phyloP scores from a whole-genome alignment of 108 stramenopile species.

The Skeletonema menzelii region DNA sequence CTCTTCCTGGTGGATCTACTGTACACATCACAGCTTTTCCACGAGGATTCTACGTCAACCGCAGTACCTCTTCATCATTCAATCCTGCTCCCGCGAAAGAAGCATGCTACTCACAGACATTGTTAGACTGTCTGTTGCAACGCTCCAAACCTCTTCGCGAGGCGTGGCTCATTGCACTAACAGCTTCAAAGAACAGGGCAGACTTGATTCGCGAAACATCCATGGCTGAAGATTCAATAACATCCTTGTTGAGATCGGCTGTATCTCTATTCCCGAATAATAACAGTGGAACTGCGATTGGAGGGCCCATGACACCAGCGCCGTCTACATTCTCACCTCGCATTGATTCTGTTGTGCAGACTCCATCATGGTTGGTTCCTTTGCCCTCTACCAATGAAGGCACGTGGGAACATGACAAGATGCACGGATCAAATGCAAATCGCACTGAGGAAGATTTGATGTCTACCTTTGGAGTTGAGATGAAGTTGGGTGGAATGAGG shows the following conservation, averaged over 20 bases:
- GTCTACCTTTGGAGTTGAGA: constrained; percentile 83
- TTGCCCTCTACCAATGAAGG: constrained; percentile 37
- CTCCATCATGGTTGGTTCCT: constrained; percentile 78
- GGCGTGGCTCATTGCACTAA: constrained; percentile 57
- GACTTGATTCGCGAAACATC: constrained; percentile 33
- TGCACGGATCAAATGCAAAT: constrained; percentile 60
- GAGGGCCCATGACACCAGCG: constrained; percentile 18
- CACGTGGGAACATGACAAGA: constrained; percentile 25
- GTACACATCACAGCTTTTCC: constrained; percentile 85
- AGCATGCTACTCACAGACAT: constrained; percentile 73
- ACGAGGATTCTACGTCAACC: constrained; percentile 91
- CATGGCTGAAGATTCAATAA: constrained; percentile 24
- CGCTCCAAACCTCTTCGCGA: constrained; percentile 47
- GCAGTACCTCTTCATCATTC: constrained; percentile 56
- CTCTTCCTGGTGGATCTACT: constrained; percentile 32
- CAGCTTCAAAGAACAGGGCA: constrained; percentile 56
- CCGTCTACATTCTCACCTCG: constrained; percentile 43
- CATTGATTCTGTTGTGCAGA: constrained; percentile 64
- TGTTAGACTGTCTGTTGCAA: constrained; percentile 78
- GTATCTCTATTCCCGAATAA: constrained; percentile 33
- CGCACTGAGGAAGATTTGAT: constrained; percentile 81
- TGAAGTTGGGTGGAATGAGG: constrained; percentile 73
- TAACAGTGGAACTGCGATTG: constrained; percentile 49
- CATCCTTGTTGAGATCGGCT: constrained; percentile 30
- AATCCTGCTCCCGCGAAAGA: constrained; percentile 85